Percentiles rank a stretch among this genome's conserved stretches.
Conservation (phyloP, 306 rosid genomes). For the Boehmeria nivea region DNA sequence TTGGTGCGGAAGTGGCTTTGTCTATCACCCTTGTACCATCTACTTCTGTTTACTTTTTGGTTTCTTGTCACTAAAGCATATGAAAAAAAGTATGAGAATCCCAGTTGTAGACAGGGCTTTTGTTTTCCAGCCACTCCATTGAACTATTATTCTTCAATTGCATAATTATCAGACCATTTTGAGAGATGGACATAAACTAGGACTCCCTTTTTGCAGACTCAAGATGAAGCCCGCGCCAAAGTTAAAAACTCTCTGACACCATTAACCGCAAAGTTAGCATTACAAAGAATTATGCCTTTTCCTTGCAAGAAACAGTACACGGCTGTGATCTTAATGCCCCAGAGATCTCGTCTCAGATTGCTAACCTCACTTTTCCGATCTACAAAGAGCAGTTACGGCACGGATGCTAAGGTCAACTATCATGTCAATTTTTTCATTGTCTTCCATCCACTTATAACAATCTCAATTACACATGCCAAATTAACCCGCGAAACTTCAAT, state of each 20-base stretch:
- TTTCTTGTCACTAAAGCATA: no score
- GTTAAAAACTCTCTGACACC: slow-evolving; percentile 65
- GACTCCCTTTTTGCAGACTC: slow-evolving; percentile 41
- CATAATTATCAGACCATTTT: neutral
- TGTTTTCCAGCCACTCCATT: no score
- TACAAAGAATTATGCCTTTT: slow-evolving; percentile 68
- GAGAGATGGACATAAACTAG: slow-evolving; percentile 6
- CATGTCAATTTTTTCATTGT: no score
- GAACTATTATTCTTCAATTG: no score
- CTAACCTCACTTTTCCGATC: slow-evolving; percentile 56
- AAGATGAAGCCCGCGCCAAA: slow-evolving; percentile 69
- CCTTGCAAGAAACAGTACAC: slow-evolving; percentile 85
- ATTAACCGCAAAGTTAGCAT: slow-evolving; percentile 53
- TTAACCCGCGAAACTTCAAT: no score
- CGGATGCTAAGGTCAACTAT: slow-evolving; percentile 58
- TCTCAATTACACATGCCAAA: no score
- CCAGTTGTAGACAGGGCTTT: no score
- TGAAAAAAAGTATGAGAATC: no score
- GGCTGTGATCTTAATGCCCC: slow-evolving; percentile 78
- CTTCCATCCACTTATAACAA: no score
- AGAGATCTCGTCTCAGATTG: slow-evolving; percentile 42
- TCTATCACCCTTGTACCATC: neutral
- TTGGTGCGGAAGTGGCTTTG: slow-evolving; percentile 32
- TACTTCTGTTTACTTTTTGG: neutral
- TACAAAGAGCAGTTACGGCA: slow-evolving; percentile 30